These are phyloP conservation scores for Cynara cardunculus DNA, from an alignment of 129 eudicot genomes.

Conservation along the genomic window DNA sequence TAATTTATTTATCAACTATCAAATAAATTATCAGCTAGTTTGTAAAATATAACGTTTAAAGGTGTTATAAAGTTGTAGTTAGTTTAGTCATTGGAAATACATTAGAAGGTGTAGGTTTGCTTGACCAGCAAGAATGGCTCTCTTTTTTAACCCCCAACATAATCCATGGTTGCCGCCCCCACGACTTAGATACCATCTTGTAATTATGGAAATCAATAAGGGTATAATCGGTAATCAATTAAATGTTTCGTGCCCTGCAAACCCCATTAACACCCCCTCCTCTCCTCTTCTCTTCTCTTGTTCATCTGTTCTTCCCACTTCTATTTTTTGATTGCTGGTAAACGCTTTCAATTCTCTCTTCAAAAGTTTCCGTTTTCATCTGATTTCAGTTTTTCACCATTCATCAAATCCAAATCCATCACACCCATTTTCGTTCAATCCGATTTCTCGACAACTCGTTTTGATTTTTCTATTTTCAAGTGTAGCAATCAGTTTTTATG, in stretches of 20 bases:
- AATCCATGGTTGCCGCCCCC: conserved; percentile 16
- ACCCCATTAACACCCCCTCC: not conserved
- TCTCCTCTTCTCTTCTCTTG: not conserved
- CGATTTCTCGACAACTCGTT: not conserved
- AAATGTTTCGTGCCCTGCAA: conserved; percentile 12
- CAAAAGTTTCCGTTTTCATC: not conserved
- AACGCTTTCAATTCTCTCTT: not conserved
- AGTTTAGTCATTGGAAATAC: too few relatives aligned
- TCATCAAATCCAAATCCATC: not conserved
- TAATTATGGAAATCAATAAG: not conserved
- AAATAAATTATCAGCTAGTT: too few relatives aligned
- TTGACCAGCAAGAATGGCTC: not conserved
- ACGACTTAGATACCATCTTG: not conserved
- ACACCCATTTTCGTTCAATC: not conserved
- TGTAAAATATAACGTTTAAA: too few relatives aligned
- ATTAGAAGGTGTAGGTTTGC: not conserved
- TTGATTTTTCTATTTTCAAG: not conserved
- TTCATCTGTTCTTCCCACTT: conserved; percentile 12
- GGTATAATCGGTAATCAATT: not conserved
- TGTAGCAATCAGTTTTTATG: conserved; percentile 11
- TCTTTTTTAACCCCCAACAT: conserved; percentile 2
- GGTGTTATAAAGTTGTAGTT: too few relatives aligned
- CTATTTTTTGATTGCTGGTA: conserved; percentile 5
- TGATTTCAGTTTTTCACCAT: not conserved
- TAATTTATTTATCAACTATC: too few relatives aligned